Evolutionary conservation across 257 asterid species (phyloP).

Genomic region (Thymus mandschuricus): DNA sequence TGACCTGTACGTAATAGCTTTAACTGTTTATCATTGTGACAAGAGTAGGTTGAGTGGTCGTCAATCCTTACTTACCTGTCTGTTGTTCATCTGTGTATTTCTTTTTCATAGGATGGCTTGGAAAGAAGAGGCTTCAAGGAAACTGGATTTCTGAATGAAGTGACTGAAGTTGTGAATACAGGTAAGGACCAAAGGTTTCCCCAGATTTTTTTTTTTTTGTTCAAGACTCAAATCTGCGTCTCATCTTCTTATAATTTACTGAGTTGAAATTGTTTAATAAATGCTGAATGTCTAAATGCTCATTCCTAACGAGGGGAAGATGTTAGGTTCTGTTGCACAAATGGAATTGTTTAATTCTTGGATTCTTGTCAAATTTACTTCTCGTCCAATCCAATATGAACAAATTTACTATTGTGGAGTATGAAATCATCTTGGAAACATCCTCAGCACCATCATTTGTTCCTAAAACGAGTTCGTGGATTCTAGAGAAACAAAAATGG

Average conservation of each 20-base stretch:
- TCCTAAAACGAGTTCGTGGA: background rate
- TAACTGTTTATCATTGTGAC: background rate
- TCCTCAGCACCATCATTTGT: background rate
- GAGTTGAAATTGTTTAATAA: background rate
- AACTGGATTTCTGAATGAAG: constrained; percentile 87
- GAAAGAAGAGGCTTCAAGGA: constrained; percentile 97
- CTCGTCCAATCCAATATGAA: constrained; percentile 3
- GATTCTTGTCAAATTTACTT: background rate
- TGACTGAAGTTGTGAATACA: constrained; percentile 80
- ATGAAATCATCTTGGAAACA: background rate
- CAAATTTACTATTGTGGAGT: background rate
- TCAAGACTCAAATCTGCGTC: background rate
- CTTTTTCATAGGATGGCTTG: constrained; percentile 73
- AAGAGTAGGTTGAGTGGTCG: background rate
- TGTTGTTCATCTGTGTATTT: constrained; percentile 23
- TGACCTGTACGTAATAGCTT: background rate
- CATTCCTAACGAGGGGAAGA: background rate
- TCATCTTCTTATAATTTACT: background rate
- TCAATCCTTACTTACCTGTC: constrained; percentile 1
- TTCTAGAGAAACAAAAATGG: background rate
- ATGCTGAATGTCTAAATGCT: background rate
- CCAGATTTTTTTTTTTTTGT: no score
- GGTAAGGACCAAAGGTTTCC: constrained; percentile 41
- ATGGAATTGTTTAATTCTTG: background rate
- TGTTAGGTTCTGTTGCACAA: background rate